These are phyloP conservation scores for Phaeodactylum tricornutum DNA, from an alignment of 108 stramenopile species.

Conservation along the genomic window DNA sequence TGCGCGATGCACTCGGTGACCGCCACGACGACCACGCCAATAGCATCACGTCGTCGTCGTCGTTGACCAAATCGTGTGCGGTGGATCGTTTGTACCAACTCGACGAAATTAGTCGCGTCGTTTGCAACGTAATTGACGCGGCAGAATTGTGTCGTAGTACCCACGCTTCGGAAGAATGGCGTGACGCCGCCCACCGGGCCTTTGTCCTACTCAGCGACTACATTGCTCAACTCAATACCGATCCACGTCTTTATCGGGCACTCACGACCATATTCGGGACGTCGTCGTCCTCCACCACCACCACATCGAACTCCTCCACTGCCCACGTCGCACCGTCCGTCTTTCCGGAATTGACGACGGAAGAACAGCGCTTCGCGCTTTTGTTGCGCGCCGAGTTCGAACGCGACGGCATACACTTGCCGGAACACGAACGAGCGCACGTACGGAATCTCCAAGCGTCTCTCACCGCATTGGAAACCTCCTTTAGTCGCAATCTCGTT, in stretches of 20 bases:
- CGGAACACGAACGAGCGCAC: conserved; percentile 48
- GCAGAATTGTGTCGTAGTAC: conserved; percentile 87
- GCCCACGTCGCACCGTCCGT: conserved; percentile 6
- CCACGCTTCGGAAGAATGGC: conserved; percentile 61
- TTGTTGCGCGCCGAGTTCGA: conserved; percentile 83
- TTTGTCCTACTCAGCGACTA: conserved; percentile 72
- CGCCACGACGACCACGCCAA: conserved; percentile 9
- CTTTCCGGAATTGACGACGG: conserved; percentile 32
- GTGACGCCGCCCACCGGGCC: conserved; percentile 63
- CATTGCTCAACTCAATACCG: conserved; percentile 82
- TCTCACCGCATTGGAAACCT: conserved; percentile 57
- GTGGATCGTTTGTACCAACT: conserved; percentile 48
- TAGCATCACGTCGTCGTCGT: conserved; percentile 1
- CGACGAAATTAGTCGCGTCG: conserved; percentile 77
- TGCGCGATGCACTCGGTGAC: conserved; percentile 30
- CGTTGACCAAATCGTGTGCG: conserved; percentile 26
- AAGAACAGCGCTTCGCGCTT: conserved; percentile 63
- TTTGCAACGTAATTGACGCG: conserved; percentile 95
- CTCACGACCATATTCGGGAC: conserved; percentile 20
- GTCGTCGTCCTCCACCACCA: background rate
- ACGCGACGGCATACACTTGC: conserved; percentile 87
- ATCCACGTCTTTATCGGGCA: conserved; percentile 53
- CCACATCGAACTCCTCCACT: background rate
- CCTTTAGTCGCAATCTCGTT: conserved; percentile 63
- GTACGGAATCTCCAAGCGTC: conserved; percentile 58